Evolutionary conservation across 352 stramenopile species (phyloP), one percentile per base, ranked within the genome.

Genomic region (Globisporangium echinulatum): DNA sequence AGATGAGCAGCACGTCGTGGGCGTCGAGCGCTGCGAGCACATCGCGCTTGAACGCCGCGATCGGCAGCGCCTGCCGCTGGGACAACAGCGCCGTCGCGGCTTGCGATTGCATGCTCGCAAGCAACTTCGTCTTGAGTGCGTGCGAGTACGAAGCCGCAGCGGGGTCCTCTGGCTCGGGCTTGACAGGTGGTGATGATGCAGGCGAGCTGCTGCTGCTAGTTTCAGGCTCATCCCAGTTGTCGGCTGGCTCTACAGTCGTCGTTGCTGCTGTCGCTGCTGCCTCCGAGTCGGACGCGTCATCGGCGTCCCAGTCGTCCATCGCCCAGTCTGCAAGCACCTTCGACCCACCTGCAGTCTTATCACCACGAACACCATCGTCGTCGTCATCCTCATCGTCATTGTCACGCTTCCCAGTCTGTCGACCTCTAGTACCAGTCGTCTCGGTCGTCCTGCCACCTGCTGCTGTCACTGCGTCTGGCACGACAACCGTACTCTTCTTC

Each of bases 1-100:
- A 98, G 3, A 99, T 84, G 8, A 99, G 68, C 33, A 99, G 74
- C 14, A 99, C 94, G 44, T 98, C 72, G 64, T 96, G 82, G 15
- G 68, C 53, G 15, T 67, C 66, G 19, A 99, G 52, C 38, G 82
- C 72, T 0, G 76, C 62, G 9, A 98, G 59, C 48, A 99, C 83
- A 50, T 96, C 66, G 15, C 68, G 48, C 54, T 87, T 83, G 53
- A 88, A 93, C 3, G 70, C 66, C 6, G 76, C 75, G 53, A 96
- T 96, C 0, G 94, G 94, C 40, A 98, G 64, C 25, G 74, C 59
- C 43, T 70, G 59, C 4, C 90, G 82, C 4, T 75, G 71, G 11
- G 58, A 52, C 7, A 78, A 68, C 14, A 90, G 72, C 2, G 72
- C 70, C 9, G 64, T 66, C 61, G 81, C 84, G 17, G 48, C 56